phyloP scores from a whole-genome alignment of 2,329 filamentous ascomycete genomes.

The Pezizomycotina sp. region DNA sequence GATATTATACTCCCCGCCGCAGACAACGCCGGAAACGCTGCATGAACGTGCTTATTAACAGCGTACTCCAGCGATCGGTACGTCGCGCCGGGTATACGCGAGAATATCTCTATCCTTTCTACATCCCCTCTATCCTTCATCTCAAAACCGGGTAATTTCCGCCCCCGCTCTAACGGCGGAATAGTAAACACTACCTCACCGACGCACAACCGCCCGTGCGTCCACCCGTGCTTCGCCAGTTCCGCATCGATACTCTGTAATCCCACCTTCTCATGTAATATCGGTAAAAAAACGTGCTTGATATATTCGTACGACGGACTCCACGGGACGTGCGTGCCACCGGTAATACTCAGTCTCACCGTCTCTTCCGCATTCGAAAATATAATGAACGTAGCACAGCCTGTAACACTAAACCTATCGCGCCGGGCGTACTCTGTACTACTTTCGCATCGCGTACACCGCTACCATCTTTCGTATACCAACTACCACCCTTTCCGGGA shows the following conservation, averaged over 20 bases:
- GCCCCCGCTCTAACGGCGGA: conserved; percentile 30
- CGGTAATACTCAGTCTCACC: conserved; percentile 38
- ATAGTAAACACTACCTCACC: conserved; percentile 36
- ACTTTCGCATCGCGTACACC: conserved; percentile 9
- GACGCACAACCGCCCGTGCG: conserved; percentile 29
- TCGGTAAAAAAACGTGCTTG: conserved; percentile 43
- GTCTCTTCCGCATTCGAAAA: conserved; percentile 21
- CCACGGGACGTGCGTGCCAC: conserved; percentile 44
- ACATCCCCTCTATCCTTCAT: conserved; percentile 28
- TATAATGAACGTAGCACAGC: too few species aligned
- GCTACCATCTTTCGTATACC: too few species aligned
- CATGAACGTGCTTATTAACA: conserved; percentile 4
- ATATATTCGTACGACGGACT: conserved; percentile 46
- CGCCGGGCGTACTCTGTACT: conserved; percentile 2
- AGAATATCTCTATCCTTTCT: conserved; percentile 36
- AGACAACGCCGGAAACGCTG: conserved; percentile 7
- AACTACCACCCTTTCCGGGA: too few species aligned
- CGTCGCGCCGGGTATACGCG: conserved; percentile 34
- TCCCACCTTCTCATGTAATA: conserved; percentile 37
- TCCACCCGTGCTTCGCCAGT: conserved; percentile 38
- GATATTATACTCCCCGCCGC: conserved; percentile 30
- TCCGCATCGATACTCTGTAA: conserved; percentile 33
- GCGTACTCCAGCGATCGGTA: conserved; percentile 10
- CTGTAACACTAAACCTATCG: too few species aligned
- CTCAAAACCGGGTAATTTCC: conserved; percentile 29